Percentiles rank a stretch among this genome's conserved stretches.
phyloP scores from a whole-genome alignment of 2,329 filamentous ascomycete genomes.

The Diaporthe sp. region DNA sequence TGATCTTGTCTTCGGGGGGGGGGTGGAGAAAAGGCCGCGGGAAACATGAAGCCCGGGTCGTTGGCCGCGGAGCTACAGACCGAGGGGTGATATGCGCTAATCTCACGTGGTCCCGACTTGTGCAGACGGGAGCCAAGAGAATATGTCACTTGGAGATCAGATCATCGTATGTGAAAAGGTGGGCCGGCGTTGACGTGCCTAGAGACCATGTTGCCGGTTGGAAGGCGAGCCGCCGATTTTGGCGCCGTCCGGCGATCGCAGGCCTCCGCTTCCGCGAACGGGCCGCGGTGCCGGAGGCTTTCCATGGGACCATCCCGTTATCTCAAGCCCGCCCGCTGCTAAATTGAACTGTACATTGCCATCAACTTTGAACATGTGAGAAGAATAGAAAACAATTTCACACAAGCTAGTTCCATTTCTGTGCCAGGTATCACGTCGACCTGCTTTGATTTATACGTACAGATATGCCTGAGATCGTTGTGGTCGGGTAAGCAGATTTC shows the following conservation, averaged over 20 bases:
- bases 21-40: not conserved
- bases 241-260: constrained; percentile 22
- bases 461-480: constrained; percentile 54
- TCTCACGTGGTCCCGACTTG: not conserved
- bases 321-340: not conserved
- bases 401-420: not conserved
- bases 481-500: constrained; percentile 52
- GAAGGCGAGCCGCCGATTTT: constrained; percentile 11
- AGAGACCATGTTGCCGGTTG: constrained; percentile 11
- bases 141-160: not conserved
- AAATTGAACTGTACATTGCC: not conserved
- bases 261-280: not conserved
- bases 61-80: not conserved
- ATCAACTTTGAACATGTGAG: not conserved
- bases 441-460: constrained; percentile 16
- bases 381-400: not conserved
- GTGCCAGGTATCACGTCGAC: too few relatives aligned
- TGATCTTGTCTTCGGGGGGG: not conserved
- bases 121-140: not conserved
- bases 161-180: constrained; percentile 7
- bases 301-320: not conserved
- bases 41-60: not conserved
- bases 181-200: not conserved
- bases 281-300: constrained; percentile 33
- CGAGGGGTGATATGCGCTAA: not conserved